Evolutionary conservation across 2,329 filamentous ascomycete species (phyloP), one percentile per base, ranked within the genome.

Genomic region (Calonectria leucothoes): DNA sequence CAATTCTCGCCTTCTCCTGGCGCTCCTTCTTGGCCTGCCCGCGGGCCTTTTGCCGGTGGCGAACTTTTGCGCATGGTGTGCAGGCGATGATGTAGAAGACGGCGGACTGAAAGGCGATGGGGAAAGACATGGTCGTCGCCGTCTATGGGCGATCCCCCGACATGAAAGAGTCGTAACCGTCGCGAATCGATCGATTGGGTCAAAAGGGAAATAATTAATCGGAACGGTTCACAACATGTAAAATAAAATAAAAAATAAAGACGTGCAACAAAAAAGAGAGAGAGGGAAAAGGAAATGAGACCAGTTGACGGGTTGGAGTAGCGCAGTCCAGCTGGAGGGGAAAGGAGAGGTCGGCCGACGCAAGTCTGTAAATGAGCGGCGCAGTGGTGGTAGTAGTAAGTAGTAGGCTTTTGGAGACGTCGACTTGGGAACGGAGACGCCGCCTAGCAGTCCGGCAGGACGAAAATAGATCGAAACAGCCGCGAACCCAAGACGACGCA

Each of bases 81-180:
- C 94, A 96, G 70, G 94, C 93, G 73, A 94, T 86, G 77, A 95
- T 89, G 86, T 94, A 95, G 87, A 95, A 96, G 82, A 94, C 86
- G 77, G 93, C 93, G 67, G 94, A 95, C 84, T 95, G 94, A 37
- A 95, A 87, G 80, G 91, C 91, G 73, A 91, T 87, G 71, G 87
- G 85, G 75, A 92, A 82, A 75, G 85, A 86, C 86, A 87, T 87
- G 81, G 75, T 77, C 69, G 78, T 70, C 66, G 74, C 66, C 71
- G 77, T 71, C 70, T 74, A 72, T 76, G 49, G 66, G 67, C 75
- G 69, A 31, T 23, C 63, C 73, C 75, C 59, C 66, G 71, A 74
- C 79, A 80, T 80, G 75, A 76, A 64, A 59, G 55, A 37, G 55
- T 59, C 55, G 55, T 59, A 37, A 59, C 23, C 11, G 33, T 59